These are phyloP conservation scores for Fusarium sambucinum DNA, from an alignment of 2,329 filamentous ascomycete genomes.

Conservation along the genomic window DNA sequence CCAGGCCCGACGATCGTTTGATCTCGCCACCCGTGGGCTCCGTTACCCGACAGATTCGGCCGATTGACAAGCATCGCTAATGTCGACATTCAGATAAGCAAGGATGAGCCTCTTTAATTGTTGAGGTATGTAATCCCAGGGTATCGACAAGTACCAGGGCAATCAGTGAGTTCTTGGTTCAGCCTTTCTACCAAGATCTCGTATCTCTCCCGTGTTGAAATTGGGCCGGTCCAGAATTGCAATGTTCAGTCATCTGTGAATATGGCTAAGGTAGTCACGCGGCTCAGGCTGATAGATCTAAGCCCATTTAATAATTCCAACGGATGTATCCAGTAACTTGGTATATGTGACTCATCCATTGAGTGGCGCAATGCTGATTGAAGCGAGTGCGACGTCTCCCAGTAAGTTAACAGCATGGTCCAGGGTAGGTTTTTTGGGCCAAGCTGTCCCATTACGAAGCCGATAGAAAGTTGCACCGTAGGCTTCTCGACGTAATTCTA, in stretches of 20 bases:
- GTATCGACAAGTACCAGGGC: neutral
- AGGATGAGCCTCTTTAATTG: neutral
- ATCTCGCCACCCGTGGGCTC: conserved; percentile 40
- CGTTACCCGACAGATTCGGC: conserved; percentile 34
- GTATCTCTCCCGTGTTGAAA: neutral
- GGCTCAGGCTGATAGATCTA: neutral
- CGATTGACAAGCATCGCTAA: conserved; percentile 16
- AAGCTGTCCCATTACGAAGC: neutral
- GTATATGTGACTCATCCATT: neutral
- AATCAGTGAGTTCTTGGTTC: neutral
- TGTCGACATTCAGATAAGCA: neutral
- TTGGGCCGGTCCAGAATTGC: neutral
- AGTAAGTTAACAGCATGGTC: neutral
- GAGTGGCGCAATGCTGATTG: neutral
- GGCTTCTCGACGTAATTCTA: neutral
- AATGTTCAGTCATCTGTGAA: neutral
- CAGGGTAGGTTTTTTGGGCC: neutral
- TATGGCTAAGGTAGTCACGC: neutral
- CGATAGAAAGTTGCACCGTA: neutral
- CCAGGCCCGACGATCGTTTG: conserved; percentile 34
- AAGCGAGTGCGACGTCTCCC: neutral
- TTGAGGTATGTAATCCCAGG: neutral
- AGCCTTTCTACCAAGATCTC: neutral
- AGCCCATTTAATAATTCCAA: neutral
- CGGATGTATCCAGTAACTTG: neutral